Base-by-base conservation (phyloP, 2,329 filamentous ascomycete species). In the Fusarium sp. region DNA sequence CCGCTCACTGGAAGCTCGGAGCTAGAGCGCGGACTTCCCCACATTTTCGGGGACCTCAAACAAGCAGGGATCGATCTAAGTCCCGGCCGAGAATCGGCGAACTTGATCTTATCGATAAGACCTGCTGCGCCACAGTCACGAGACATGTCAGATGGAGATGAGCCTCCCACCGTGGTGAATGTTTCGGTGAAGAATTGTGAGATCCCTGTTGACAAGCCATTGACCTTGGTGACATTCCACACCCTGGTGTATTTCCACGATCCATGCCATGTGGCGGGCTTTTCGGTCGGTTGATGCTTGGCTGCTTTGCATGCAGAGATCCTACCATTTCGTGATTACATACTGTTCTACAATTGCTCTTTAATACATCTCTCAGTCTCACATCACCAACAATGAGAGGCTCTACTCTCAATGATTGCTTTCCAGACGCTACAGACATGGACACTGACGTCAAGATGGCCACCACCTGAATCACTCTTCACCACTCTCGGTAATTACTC, bases 61-160 rank as follows among this genome's bases (percentile, higher is more conserved):
- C n/a, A 52, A 52, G 35, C 56, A 74, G 69, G 72, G 72, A 73
- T 74, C 56, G 64, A 20, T 62, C 43, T 63, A 41, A 68, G 56
- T 56, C 35, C 68, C 71, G 62, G 62, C 65, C 65, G 62, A 64
- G 50, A 72, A 72, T 48, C 71, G 64, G 71, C 45, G 37, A 52
- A 63, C 33, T 9, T 64, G 22, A 50, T 29, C 33, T 64, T 48
- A 59, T 65, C 20, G 60, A 52, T 18, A 39, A 24, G 31, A 18
- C 48, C 27, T 62, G 27, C 9, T 24, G n/a, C 20, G 64, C 35
- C 5, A 69, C 27, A 41, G 60, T 72, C 63, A 72, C 71, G 71
- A 62, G 71, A 50, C 22, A 6, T 20, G 13, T 24, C 31, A 14
- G 56, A 9, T 4, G 1, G 20, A 5, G 4, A 3, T 27, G 20